These are phyloP conservation scores for Hirschioporus abietinus DNA, from an alignment of 768 basidiomycete species.

Conservation along the genomic window DNA sequence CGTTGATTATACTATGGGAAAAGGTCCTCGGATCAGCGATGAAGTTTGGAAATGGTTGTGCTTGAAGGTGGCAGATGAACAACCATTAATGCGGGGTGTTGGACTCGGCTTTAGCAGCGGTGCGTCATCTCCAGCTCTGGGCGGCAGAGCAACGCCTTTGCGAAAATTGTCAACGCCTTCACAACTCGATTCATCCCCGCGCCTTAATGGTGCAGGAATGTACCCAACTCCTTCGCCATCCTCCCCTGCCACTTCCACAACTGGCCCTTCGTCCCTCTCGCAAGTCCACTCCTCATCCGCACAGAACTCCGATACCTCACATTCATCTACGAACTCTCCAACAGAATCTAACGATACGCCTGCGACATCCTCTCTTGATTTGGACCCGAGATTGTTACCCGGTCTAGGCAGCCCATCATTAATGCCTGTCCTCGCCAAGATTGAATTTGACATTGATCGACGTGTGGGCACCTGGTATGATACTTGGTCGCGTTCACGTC, in stretches of 20 bases:
- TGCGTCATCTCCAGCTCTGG: neutral
- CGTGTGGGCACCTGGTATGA: slow-evolving; percentile 79
- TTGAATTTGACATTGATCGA: slow-evolving; percentile 91
- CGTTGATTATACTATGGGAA: slow-evolving; percentile 31
- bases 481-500: slow-evolving; percentile 71
- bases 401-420: slow-evolving; percentile 59
- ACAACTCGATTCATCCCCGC: neutral
- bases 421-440: slow-evolving; percentile 84
- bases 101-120: slow-evolving; percentile 21
- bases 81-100: slow-evolving; percentile 40
- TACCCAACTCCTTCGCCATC: slow-evolving; percentile 4
- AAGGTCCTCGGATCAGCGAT: slow-evolving; percentile 80
- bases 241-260: slow-evolving; percentile 15
- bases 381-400: slow-evolving; percentile 50
- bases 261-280: slow-evolving; percentile 26
- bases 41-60: slow-evolving; percentile 88
- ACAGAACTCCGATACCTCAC: slow-evolving; percentile 9
- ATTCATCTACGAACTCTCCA: slow-evolving; percentile 22
- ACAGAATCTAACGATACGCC: slow-evolving; percentile 56
- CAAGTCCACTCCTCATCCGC: slow-evolving; percentile 34
- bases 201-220: neutral
- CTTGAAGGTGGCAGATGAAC: slow-evolving; percentile 61
- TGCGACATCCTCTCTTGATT: slow-evolving; percentile 20
- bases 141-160: neutral
- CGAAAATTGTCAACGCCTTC: neutral